Evolutionary conservation across 441 rosid genomes (phyloP), one percentile per base, ranked within the genome.

Genomic region (Populus hybrid): DNA sequence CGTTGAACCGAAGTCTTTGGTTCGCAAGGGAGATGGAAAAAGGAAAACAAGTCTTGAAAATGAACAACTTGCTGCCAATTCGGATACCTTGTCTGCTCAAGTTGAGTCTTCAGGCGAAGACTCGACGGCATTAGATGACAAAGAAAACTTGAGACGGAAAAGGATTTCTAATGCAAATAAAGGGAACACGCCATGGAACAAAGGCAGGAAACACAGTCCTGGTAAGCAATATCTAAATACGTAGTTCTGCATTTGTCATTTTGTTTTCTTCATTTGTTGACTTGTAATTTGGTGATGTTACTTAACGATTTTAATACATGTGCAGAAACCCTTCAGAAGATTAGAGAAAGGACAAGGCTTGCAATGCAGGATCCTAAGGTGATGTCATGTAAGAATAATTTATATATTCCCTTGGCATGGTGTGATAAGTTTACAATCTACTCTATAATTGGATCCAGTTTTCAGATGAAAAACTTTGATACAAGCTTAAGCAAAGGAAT

Each of bases 281-380:
- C 70, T 61, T 53, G 61, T 53, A 53, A 53, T 16, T 18, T 53
- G 71, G 46, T 28, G 5, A 64, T 69, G 71, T 14, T 71, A 20
- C 30, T 35, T 32, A 36, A 75, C n/a, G 40, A 30, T 24, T 23
- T 35, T 73, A 35, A 69, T 75, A 66, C 26, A 8, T 80, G 28
- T 85, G 84, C 93, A 94, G 99, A 94, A 85, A 94, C 98, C 63
- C 79, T 87, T 80, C 90, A 83, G 77, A 88, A 85, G 86, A 95
- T 95, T 81, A 87, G 86, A 82, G 99, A 95, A 82, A 86, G 93
- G 86, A 95, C 99, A 76, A 90, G 72, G 89, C 84, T 95, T 75
- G 99, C 99, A 74, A 94, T 95, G 99, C 99, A 94, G 91, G 75
- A 92, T 88, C 99, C 99, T 86, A 92, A 95, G 99, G 98, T 95